Conservation (phyloP, 176 grass and related monocot species). For the Hordeum marinum region DNA sequence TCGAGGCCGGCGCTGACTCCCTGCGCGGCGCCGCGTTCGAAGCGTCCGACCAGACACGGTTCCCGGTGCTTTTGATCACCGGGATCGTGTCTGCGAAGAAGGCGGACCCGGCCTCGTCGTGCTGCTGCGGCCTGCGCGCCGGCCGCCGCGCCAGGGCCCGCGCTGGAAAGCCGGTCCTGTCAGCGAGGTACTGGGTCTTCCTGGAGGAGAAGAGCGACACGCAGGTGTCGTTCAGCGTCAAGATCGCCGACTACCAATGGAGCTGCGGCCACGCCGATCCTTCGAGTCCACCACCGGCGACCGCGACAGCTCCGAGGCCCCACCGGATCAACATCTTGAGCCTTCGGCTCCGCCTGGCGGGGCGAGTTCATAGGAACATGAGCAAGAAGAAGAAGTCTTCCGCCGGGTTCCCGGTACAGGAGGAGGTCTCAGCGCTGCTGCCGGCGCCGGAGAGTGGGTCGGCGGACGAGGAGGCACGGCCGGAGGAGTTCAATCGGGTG, state of each 20-base stretch:
- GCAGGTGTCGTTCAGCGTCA: conserved; percentile 65
- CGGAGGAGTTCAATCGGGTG: conserved; percentile 64
- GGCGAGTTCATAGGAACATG: conserved; percentile 3
- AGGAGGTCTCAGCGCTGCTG: conserved; percentile 23
- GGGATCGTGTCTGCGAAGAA: conserved; percentile 42
- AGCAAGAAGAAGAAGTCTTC: conserved; percentile 14
- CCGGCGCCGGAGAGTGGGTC: neutral
- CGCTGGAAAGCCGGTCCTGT: conserved; percentile 25
- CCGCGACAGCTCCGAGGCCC: neutral
- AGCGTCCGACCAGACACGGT: conserved; percentile 24
- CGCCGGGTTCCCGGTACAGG: neutral
- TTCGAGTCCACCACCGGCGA: neutral
- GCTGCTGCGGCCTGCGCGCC: conserved; percentile 18
- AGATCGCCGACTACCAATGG: conserved; percentile 59
- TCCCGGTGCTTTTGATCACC: conserved; percentile 62
- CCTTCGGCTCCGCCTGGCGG: conserved; percentile 23
- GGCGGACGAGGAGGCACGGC: neutral
- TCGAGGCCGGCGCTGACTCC: conserved; percentile 28
- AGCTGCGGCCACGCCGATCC: conserved; percentile 18
- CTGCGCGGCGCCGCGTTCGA: conserved; percentile 35
- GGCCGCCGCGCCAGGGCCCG: neutral
- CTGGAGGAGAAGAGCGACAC: conserved; percentile 62
- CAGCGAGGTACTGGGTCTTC: conserved; percentile 62
- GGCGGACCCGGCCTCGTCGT: neutral
- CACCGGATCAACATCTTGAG: neutral